Conservation (phyloP, 1,284 basidiomycete genomes). For the Ceratobasidium sp. region DNA sequence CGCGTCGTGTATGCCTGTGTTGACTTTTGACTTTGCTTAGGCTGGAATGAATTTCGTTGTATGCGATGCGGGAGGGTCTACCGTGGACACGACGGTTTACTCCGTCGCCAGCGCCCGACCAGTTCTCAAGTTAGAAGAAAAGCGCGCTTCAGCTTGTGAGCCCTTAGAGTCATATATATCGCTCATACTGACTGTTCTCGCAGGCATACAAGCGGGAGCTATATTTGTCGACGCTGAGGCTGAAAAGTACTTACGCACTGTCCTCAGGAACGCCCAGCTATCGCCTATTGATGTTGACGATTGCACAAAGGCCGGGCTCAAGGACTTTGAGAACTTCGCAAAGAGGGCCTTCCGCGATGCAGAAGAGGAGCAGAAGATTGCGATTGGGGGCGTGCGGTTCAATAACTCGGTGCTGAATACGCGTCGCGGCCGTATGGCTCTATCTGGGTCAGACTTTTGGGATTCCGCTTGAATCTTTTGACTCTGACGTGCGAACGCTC, state of each 20-base stretch:
- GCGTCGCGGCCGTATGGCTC: conserved; percentile 32
- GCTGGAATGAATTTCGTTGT: conserved; percentile 45
- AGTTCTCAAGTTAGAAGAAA: conserved; percentile 36
- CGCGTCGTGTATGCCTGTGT: conserved; percentile 47
- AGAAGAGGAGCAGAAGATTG: conserved; percentile 17
- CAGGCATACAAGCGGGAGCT: conserved; percentile 47
- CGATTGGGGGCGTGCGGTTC: conserved; percentile 24
- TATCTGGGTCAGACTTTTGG: conserved; percentile 17
- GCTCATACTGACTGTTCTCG: background rate
- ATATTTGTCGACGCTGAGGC: conserved; percentile 38
- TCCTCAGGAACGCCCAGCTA: conserved; percentile 11
- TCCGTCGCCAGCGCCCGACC: conserved; percentile 19
- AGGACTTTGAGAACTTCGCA: conserved; percentile 37
- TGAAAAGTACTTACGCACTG: background rate
- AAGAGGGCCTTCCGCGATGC: conserved; percentile 26
- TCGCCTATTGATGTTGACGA: conserved; percentile 8
- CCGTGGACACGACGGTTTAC: conserved; percentile 49
- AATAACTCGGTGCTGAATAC: conserved; percentile 20
- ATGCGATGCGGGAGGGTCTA: conserved; percentile 49
- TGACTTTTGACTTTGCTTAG: background rate
- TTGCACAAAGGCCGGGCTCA: conserved; percentile 23
- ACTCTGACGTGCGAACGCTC: background rate
- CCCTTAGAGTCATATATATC: too few species aligned
- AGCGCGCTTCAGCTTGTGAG: conserved; percentile 38
- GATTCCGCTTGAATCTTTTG: too few species aligned